Percentiles rank a stretch among this genome's conserved stretches.
These are phyloP conservation scores for Tagetes patula DNA, from an alignment of 129 eudicot species.

Conservation along the genomic window DNA sequence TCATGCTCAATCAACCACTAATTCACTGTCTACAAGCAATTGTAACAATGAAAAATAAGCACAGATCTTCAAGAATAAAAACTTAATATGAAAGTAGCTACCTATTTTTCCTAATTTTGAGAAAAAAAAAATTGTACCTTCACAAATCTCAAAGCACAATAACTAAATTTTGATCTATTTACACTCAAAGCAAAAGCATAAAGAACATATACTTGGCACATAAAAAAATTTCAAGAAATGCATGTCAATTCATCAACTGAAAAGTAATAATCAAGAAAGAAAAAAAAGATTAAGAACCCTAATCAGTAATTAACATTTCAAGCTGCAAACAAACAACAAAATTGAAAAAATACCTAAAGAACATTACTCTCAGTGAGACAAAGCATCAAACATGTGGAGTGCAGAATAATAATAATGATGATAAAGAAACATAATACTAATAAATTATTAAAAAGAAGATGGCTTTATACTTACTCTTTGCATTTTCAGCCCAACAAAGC, in stretches of 20 bases:
- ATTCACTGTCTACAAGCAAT: conserved; percentile 16
- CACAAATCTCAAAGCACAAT: conserved; percentile 27
- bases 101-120: conserved; percentile 32
- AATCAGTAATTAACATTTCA: conserved; percentile 27
- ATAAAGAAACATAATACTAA: conserved; percentile 24
- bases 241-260: conserved; percentile 23
- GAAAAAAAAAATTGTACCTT: conserved; percentile 13
- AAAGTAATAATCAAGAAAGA: conserved; percentile 17
- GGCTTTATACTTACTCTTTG: conserved; percentile 56
- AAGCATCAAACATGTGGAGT: conserved; percentile 22
- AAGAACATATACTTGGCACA: conserved; percentile 26
- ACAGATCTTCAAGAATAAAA: conserved; percentile 15
- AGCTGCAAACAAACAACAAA: conserved; percentile 19
- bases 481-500: conserved; percentile 52
- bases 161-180: conserved; percentile 20
- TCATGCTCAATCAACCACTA: conserved; percentile 10
- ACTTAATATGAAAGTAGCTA: background rate
- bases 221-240: conserved; percentile 19
- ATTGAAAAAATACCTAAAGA: conserved; percentile 20
- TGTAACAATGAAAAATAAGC: conserved; percentile 9
- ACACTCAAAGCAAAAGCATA: conserved; percentile 39
- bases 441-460: conserved; percentile 25
- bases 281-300: conserved; percentile 21
- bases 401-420: conserved; percentile 17
- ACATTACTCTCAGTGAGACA: conserved; percentile 7